Conservation (phyloP, 306 rosid genomes). For the Dryas alaskensis region DNA sequence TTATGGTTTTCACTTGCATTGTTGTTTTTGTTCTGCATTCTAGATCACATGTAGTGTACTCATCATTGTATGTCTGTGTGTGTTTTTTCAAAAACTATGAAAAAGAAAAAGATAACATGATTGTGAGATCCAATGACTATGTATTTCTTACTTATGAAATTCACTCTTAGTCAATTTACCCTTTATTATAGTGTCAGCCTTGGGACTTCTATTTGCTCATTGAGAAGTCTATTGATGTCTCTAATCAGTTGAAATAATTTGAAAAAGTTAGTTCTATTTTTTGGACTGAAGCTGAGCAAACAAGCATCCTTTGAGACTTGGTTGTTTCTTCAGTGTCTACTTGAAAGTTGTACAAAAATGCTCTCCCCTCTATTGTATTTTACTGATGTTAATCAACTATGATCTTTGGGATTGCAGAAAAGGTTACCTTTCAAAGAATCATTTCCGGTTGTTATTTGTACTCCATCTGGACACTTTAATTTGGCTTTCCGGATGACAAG, state of each 20-base stretch:
- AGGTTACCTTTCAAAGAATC: constrained; percentile 56
- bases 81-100: not conserved
- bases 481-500: constrained; percentile 69
- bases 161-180: not conserved
- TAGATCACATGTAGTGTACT: not conserved
- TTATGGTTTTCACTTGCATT: not conserved
- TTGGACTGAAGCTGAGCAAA: not conserved
- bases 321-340: constrained; percentile 2
- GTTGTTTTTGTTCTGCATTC: not conserved
- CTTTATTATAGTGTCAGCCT: not conserved
- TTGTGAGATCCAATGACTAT: not conserved
- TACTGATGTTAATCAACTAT: constrained; percentile 18
- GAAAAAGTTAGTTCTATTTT: not conserved
- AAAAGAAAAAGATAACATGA: not conserved
- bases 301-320: not conserved
- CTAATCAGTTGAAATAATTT: constrained; percentile 4
- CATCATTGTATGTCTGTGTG: not conserved
- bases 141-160: constrained; percentile 9
- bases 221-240: constrained; percentile 17
- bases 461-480: constrained; percentile 58
- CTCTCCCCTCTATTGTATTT: constrained; percentile 13
- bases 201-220: constrained; percentile 3
- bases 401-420: constrained; percentile 50
- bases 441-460: constrained; percentile 66
- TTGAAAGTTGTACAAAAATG: constrained; percentile 13